Evolutionary conservation across 768 basidiomycete genomes (phyloP).

Genomic region (Termitomyces sp.): DNA sequence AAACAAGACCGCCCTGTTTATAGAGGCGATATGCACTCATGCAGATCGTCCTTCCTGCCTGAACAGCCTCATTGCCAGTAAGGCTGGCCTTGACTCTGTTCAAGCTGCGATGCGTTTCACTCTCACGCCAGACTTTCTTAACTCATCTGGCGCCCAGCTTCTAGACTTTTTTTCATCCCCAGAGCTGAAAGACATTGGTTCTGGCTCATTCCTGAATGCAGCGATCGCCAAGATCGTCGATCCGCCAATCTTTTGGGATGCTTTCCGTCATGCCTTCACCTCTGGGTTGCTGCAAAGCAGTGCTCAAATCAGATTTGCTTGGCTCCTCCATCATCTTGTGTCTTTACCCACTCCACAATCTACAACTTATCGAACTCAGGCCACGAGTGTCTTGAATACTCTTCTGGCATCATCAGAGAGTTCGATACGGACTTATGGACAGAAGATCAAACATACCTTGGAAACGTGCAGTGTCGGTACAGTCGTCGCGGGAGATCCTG

Average conservation of each 20-base stretch:
- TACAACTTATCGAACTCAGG: neutral
- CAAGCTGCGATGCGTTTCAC: constrained; percentile 33
- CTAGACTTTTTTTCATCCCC: neutral
- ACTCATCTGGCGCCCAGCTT: neutral
- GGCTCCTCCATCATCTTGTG: neutral
- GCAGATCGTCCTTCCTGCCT: constrained; percentile 31
- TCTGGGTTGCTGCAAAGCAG: neutral
- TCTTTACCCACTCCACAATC: neutral
- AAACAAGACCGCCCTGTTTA: neutral
- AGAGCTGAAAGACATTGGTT: neutral
- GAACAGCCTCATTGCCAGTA: constrained; percentile 27
- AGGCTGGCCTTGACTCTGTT: constrained; percentile 27
- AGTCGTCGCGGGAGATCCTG: neutral
- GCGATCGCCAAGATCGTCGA: neutral
- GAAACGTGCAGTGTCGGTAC: neutral
- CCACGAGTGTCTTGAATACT: neutral
- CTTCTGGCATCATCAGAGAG: neutral
- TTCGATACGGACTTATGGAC: neutral
- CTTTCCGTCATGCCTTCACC: neutral
- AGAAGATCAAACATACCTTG: neutral
- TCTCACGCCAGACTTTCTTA: constrained; percentile 28
- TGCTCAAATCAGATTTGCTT: neutral
- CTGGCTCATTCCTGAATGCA: neutral
- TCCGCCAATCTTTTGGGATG: neutral
- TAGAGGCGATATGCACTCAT: constrained; percentile 19